Evolutionary conservation across 257 asterid species (phyloP), one percentile per base, ranked within the genome.

Genomic region (Henckelia pumila): DNA sequence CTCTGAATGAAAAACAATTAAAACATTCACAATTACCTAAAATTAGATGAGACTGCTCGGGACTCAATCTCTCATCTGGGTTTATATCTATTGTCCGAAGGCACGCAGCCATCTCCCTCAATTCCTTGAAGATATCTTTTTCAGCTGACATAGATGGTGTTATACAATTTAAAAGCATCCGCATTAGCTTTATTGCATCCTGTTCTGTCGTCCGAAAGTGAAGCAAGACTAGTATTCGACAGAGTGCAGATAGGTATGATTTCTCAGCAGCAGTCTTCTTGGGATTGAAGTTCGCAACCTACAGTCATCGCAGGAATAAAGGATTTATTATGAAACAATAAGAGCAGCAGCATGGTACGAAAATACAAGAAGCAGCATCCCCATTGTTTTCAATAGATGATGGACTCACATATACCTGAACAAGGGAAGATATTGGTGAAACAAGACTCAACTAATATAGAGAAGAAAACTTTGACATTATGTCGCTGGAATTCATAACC

Each of bases 241-340:
- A 88, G 33, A 93, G 83, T 63, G 94, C 94, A 63, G 89, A 83
- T 52, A 85, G 32, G 52, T 86, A 93, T 57, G 97, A 70, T 79
- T 85, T 93, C 77, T 84, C 96, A 22, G 96, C 94, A 21, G 95
- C 89, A 56, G 95, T 81, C 80, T 90, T 90, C 86, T 84, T 93
- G 53, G 71, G 75, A 59, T 64, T 79, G 76, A 88, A 86, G 73
- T 86, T 82, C 32, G 82, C 81, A 68, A 88, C 85, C 99, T 93
- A 44, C 66, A 57, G 79, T 24, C 56, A 68, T 7, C 26, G 70
- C 14, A 11, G 58, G 75, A 64, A 44, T 50, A 56, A 72, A 5
- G 66, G 37, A 73, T 71, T 50, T 76, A 73, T 69, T 56, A 59
- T 23, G 20, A 81, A 63, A 60, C 57, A 70, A 63, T 52, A 28